Evolutionary conservation across 345 rosid genomes (phyloP).

Genomic region (Streptanthus diversifolius): DNA sequence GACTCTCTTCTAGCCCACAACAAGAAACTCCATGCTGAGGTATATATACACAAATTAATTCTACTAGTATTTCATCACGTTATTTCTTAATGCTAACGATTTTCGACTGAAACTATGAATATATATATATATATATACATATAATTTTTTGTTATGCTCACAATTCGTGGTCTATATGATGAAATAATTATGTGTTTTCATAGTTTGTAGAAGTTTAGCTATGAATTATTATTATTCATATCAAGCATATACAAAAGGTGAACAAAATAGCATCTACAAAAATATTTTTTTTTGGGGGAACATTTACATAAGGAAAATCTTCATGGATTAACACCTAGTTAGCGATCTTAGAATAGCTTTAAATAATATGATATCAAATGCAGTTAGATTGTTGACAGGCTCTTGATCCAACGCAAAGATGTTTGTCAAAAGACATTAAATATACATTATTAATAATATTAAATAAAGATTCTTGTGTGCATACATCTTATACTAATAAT

Average conservation of each 20-base stretch:
- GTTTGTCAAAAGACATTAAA: conserved; percentile 34
- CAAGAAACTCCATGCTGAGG: conserved; percentile 66
- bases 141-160: too few relatives aligned
- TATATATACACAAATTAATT: conserved; percentile 20
- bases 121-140: too few relatives aligned
- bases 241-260: background rate
- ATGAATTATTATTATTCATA: background rate
- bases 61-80: background rate
- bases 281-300: too few relatives aligned
- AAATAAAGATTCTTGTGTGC: conserved; percentile 30
- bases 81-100: background rate
- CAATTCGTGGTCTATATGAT: too few relatives aligned
- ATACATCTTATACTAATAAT: conserved; percentile 13
- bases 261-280: background rate
- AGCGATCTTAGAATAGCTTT: conserved; percentile 15
- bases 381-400: conserved; percentile 25
- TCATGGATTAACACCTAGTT: background rate
- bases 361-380: background rate
- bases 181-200: background rate
- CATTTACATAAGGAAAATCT: background rate
- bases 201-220: background rate
- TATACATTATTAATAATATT: conserved; percentile 2
- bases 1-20: conserved; percentile 64
- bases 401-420: conserved; percentile 51
- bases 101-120: background rate